Evolutionary conservation across 768 basidiomycete species (phyloP).

Genomic region (Dioszegia aurantiaca): DNA sequence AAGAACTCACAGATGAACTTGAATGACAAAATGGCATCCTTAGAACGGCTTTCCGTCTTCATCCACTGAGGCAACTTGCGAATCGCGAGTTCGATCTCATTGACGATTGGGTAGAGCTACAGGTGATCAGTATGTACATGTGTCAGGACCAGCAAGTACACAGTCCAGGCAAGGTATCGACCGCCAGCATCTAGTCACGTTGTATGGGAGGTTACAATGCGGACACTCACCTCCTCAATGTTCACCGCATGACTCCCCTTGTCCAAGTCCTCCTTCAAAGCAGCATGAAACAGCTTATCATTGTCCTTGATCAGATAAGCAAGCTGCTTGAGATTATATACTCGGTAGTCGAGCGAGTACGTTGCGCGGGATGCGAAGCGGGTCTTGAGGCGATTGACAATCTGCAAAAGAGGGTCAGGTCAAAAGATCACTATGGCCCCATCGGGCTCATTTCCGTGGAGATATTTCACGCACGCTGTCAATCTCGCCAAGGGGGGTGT

Average conservation of each 20-base stretch:
- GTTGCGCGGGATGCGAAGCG: constrained; percentile 32
- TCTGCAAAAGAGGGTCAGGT: constrained; percentile 16
- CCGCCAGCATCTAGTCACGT: too few species aligned
- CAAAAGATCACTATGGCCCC: too few species aligned
- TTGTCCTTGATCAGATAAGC: constrained; percentile 51
- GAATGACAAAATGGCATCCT: constrained; percentile 44
- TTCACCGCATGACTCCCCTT: constrained; percentile 33
- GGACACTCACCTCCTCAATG: constrained; percentile 44
- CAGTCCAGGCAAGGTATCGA: too few species aligned
- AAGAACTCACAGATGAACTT: constrained; percentile 39
- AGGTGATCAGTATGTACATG: too few species aligned
- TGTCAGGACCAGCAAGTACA: too few species aligned
- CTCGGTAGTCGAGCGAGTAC: constrained; percentile 35
- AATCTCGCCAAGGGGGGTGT: constrained; percentile 9
- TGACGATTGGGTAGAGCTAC: constrained; percentile 35
- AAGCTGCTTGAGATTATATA: constrained; percentile 50
- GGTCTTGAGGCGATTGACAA: constrained; percentile 21
- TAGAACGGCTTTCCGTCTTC: constrained; percentile 39
- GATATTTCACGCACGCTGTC: neutral
- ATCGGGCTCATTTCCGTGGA: neutral
- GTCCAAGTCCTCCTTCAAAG: constrained; percentile 45
- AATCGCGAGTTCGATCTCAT: constrained; percentile 48
- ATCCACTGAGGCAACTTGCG: constrained; percentile 45
- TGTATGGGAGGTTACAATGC: too few species aligned
- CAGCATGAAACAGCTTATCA: constrained; percentile 33